Base-by-base conservation (phyloP, 768 basidiomycete species). In the Leccinum boreale region DNA sequence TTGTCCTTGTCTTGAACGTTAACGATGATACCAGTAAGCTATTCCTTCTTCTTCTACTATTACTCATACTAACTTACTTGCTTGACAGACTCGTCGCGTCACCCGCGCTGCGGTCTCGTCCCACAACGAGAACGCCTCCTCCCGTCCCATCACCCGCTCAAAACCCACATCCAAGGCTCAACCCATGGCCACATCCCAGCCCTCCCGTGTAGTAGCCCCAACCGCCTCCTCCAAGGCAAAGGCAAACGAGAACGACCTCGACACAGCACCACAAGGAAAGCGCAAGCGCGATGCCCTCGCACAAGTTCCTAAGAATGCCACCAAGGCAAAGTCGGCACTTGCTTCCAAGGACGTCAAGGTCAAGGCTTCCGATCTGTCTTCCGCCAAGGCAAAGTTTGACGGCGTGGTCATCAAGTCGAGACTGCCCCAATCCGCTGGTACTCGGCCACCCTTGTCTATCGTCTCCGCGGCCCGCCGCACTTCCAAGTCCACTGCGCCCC, bases 231-330 rank as follows among this genome's bases (percentile, higher is more conserved):
- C 80, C 7, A 65, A 65, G 56, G 71, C 70, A 26, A 74, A 73
- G 24, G 61, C 51, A 1, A 67, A 78, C 62, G 75, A 79, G 36
- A 71, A 73, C 60, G 79, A 83, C 60, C 64, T 70, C 21, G 83
- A 86, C 45, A 73, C 74, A 14, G 72, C 76, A n/a, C 75, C 77
- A 3, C 79, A 79, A 46, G 83, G 80, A 33, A 90, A 90, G 69
- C 82, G 89, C 55, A 92, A 91, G 70, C 86, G 90, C 19, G 85
- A 86, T 51, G 89, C 85, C 0, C 77, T 92, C 44, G 82, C 82
- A 17, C 91, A 92, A 67, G 86, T 91, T 46, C 75, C 77, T 3
- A 84, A 85, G 65, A 84, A 82, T 64, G 78, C 72, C 35, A 67
- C 62, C 57, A 73, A 69, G 58, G 62, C 78, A 60, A 77, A 76